phyloP scores from a whole-genome alignment of 495 filamentous ascomycete genomes.

The Paragyromitra xinjiangensis region DNA sequence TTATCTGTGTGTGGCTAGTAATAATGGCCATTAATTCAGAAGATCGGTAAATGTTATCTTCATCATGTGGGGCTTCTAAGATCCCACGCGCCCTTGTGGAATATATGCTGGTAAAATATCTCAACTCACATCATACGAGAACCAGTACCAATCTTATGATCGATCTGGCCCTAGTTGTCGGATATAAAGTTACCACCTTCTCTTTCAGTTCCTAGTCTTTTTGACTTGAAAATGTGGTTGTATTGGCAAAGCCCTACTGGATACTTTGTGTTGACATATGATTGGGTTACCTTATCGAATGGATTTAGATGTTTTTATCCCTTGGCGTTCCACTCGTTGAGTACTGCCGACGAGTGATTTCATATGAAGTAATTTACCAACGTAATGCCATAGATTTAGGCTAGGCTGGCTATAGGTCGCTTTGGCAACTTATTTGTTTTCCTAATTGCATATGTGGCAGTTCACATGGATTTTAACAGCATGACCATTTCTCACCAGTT shows the following conservation, averaged over 20 bases:
- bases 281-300: not conserved
- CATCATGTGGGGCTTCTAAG: not conserved
- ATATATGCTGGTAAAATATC: not conserved
- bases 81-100: not conserved
- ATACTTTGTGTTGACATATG: not conserved
- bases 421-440: too few species aligned
- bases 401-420: too few species aligned
- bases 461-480: too few species aligned
- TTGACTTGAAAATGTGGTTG: not conserved
- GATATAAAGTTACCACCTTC: not conserved
- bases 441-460: too few species aligned
- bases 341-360: conserved; percentile 12
- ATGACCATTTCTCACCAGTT: too few species aligned
- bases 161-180: not conserved
- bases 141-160: not conserved
- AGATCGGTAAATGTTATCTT: not conserved
- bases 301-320: not conserved
- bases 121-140: not conserved
- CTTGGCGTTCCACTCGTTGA: too few species aligned
- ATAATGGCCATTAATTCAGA: not conserved
- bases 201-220: not conserved
- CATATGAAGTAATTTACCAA: not conserved
- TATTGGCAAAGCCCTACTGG: not conserved
- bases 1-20: conserved; percentile 16
- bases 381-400: too few species aligned